Conservation (phyloP, 192 early-diverging fungal genomes). For the Allomyces macrogynus region DNA sequence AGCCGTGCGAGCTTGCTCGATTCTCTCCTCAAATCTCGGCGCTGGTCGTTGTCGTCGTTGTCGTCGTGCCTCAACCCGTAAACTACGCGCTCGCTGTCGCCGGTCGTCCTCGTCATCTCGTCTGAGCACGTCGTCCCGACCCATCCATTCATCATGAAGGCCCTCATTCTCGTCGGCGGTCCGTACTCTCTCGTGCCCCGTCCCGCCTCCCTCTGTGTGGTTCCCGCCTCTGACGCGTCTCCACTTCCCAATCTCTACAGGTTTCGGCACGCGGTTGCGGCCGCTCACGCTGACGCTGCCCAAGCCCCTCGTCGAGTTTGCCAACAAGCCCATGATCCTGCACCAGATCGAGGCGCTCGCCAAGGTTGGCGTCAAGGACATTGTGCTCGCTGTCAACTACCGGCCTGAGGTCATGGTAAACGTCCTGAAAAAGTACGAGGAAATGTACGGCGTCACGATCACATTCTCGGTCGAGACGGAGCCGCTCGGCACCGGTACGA, state of each 20-base stretch:
- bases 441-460: slow-evolving; percentile 75
- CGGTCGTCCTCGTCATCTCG: too few species aligned
- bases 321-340: slow-evolving; percentile 95
- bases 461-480: slow-evolving; percentile 93
- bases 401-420: slow-evolving; percentile 92
- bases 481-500: slow-evolving; percentile 67
- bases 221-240: too few species aligned
- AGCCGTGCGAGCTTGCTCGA: too few species aligned
- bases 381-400: slow-evolving; percentile 98
- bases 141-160: slow-evolving; percentile 25
- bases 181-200: slow-evolving; percentile 1
- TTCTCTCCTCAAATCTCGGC: too few species aligned
- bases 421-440: slow-evolving; percentile 83
- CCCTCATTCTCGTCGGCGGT: slow-evolving; percentile 42
- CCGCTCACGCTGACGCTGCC: slow-evolving; percentile 90
- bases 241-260: slow-evolving; percentile 13
- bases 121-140: too few species aligned
- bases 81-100: too few species aligned
- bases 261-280: slow-evolving; percentile 94
- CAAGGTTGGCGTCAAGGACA: slow-evolving; percentile 94
- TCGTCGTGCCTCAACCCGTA: too few species aligned
- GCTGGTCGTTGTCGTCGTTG: too few species aligned
- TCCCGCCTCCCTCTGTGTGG: neutral
- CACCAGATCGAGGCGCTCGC: slow-evolving; percentile 96
- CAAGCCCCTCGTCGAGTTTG: slow-evolving; percentile 97